These are phyloP conservation scores for Dalbergia oliveri DNA, from an alignment of 306 rosid species.

Conservation along the genomic window DNA sequence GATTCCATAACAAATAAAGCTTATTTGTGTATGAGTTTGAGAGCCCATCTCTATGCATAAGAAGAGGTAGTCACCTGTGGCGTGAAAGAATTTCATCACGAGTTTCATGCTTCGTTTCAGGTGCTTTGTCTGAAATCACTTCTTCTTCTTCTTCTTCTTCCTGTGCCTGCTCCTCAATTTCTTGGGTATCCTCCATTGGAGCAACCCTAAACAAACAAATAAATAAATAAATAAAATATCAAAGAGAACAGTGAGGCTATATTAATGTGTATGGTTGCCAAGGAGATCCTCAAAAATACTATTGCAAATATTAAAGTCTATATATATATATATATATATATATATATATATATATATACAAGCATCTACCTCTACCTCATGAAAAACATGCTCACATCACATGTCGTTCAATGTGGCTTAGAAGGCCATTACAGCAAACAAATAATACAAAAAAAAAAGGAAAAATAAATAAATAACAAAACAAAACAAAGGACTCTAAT, in stretches of 20 bases:
- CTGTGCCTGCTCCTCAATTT: conserved; percentile 51
- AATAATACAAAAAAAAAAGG: too few species aligned
- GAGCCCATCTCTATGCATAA: conserved; percentile 4
- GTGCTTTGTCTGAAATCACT: conserved; percentile 55
- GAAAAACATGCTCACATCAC: too few species aligned
- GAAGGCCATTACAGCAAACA: too few species aligned
- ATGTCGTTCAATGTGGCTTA: too few species aligned
- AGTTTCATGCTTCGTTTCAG: conserved; percentile 63
- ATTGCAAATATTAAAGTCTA: too few species aligned
- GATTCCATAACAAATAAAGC: conserved; percentile 5
- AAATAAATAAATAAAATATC: neutral
- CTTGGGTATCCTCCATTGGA: conserved; percentile 73
- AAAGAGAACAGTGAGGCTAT: neutral
- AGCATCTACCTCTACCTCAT: too few species aligned
- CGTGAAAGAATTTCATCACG: conserved; percentile 82
- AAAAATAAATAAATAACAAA: too few species aligned
- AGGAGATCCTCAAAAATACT: neutral
- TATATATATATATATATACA: too few species aligned
- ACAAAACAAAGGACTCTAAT: too few species aligned
- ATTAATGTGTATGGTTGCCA: neutral
- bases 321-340: too few species aligned
- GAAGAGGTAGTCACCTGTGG: conserved; percentile 51
- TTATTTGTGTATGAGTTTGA: neutral
- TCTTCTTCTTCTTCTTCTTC: conserved; percentile 43
- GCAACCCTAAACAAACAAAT: conserved; percentile 48